Evolutionary conservation across 225 moss, liverwort and hornwort genomes (phyloP).

Genomic region (Neckera pumila): DNA sequence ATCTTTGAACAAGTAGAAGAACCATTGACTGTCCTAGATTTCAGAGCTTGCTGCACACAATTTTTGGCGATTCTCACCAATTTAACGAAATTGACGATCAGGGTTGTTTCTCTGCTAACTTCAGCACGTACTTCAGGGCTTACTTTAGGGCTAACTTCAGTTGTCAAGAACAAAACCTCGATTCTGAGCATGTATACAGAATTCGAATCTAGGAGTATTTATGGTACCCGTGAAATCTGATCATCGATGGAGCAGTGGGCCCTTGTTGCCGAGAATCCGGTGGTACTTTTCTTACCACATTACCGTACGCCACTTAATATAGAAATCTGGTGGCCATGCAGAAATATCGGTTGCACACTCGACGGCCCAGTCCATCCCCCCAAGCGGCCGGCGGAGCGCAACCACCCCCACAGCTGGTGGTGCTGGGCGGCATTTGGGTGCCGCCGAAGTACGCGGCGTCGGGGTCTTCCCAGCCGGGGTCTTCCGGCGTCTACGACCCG

Average conservation of each 20-base stretch:
- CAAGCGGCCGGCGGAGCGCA: slow-evolving; percentile 27
- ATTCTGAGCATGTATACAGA: background rate
- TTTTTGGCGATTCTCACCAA: background rate
- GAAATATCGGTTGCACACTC: slow-evolving; percentile 84
- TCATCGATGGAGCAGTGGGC: slow-evolving; percentile 20
- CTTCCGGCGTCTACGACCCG: slow-evolving; percentile 31
- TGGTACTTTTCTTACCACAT: background rate
- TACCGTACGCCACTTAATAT: background rate
- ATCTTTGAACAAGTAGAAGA: no score
- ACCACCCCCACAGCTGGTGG: slow-evolving; percentile 56
- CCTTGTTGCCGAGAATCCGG: background rate
- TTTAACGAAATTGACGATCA: background rate
- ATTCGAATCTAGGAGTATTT: background rate
- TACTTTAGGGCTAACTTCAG: background rate
- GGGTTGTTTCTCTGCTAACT: background rate
- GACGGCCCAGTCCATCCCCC: slow-evolving; percentile 64
- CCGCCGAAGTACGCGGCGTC: slow-evolving; percentile 57
- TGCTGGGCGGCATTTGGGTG: slow-evolving; percentile 80
- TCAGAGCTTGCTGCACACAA: background rate
- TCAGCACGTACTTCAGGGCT: background rate
- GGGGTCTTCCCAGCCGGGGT: slow-evolving; percentile 7
- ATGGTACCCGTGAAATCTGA: background rate
- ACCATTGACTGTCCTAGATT: background rate
- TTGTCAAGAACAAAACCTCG: background rate
- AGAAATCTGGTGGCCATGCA: slow-evolving; percentile 10